Percentiles rank a stretch among this genome's conserved stretches.
These are phyloP conservation scores for Suillus paluster DNA, from an alignment of 768 basidiomycete genomes.

Conservation along the genomic window DNA sequence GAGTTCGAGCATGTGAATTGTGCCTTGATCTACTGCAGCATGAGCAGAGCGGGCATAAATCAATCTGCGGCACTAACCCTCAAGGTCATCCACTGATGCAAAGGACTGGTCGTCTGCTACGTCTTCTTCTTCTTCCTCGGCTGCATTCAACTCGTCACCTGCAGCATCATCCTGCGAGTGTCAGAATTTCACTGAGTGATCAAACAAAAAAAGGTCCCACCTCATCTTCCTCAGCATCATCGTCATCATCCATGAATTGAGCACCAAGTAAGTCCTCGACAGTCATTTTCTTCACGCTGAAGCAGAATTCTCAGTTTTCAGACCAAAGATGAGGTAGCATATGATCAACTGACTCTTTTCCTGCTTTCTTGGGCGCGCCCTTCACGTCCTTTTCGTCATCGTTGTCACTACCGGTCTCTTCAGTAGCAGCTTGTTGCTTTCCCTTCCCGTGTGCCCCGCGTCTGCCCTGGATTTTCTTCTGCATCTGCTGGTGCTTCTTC, in stretches of 20 bases:
- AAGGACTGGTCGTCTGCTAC: conserved; percentile 66
- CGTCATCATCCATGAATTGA: conserved; percentile 70
- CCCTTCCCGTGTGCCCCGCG: conserved; percentile 49
- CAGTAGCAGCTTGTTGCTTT: conserved; percentile 28
- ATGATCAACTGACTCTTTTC: conserved; percentile 11
- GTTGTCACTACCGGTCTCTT: conserved; percentile 35
- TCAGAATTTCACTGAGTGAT: conserved; percentile 8
- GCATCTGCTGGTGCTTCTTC: conserved; percentile 77
- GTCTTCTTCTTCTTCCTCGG: conserved; percentile 48
- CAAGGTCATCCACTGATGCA: conserved; percentile 79
- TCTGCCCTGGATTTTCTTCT: conserved; percentile 70
- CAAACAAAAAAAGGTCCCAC: conserved; percentile 26
- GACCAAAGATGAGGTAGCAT: neutral
- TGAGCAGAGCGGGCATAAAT: neutral
- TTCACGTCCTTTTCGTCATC: conserved; percentile 27
- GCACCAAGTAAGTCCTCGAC: conserved; percentile 80
- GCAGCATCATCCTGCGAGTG: conserved; percentile 22
- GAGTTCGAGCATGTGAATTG: conserved; percentile 77
- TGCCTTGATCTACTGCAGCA: conserved; percentile 61
- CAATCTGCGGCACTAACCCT: conserved; percentile 44
- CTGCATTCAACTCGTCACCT: conserved; percentile 43
- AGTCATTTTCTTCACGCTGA: conserved; percentile 51
- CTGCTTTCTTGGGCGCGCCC: conserved; percentile 2
- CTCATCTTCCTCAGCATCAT: conserved; percentile 39
- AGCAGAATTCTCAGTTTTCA: neutral